A percentile compares a stretch with the other conserved stretches of the same genome.
These are phyloP conservation scores for Acrocalymma vagum DNA, from an alignment of 2,329 filamentous ascomycete genomes.

Conservation along the genomic window DNA sequence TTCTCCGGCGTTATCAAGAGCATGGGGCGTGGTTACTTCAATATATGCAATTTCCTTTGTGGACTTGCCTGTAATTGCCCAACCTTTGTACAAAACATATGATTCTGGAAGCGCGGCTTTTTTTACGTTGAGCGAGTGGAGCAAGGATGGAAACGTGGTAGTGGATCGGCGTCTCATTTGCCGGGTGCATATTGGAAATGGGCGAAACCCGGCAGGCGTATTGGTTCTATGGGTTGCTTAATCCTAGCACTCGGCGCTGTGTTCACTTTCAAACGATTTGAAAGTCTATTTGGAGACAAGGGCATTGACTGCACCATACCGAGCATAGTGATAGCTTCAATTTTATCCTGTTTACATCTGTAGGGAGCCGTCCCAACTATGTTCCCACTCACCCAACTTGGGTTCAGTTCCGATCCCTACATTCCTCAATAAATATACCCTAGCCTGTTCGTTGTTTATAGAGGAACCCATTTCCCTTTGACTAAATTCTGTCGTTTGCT, in stretches of 20 bases:
- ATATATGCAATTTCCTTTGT: slow-evolving; percentile 19
- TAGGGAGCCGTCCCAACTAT: no score
- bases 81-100: slow-evolving; percentile 32
- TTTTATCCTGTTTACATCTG: slow-evolving; percentile 12
- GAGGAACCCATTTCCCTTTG: no score
- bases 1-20: slow-evolving; percentile 5
- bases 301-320: neutral
- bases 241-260: neutral
- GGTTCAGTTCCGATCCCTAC: no score
- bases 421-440: no score
- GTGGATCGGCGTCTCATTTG: slow-evolving; percentile 37
- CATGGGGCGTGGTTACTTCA: slow-evolving; percentile 13
- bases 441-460: no score
- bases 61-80: slow-evolving; percentile 3
- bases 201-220: slow-evolving; percentile 1
- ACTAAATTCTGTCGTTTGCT: no score
- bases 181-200: slow-evolving; percentile 23
- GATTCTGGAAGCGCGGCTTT: slow-evolving; percentile 7
- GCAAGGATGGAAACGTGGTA: slow-evolving; percentile 28
- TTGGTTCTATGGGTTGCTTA: neutral
- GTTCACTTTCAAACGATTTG: neutral
- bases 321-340: slow-evolving; percentile 9
- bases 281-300: slow-evolving; percentile 1
- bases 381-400: no score
- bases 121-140: slow-evolving; percentile 17